Conservation (phyloP, 495 filamentous ascomycete genomes). For the Annulohypoxylon maeteangense region DNA sequence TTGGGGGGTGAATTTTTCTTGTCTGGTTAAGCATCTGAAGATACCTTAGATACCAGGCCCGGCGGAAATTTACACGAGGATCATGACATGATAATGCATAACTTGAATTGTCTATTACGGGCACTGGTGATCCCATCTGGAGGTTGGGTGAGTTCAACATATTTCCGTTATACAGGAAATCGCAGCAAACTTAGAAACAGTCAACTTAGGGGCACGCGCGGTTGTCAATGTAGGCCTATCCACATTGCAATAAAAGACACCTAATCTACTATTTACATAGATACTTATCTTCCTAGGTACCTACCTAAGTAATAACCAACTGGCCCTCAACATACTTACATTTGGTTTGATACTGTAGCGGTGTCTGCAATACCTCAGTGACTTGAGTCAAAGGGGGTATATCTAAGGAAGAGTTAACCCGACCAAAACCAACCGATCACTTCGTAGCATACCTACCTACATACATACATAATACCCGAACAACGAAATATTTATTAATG, state of each 20-base stretch:
- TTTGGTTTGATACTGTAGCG: background rate
- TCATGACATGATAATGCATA: background rate
- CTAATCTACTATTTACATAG: background rate
- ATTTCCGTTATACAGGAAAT: background rate
- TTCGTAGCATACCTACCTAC: too few relatives aligned
- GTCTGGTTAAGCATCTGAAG: conserved; percentile 9
- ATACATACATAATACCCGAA: background rate
- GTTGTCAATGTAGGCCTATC: background rate
- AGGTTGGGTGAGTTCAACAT: background rate
- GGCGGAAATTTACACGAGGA: conserved; percentile 8
- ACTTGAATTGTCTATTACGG: background rate
- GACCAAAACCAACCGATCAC: too few relatives aligned
- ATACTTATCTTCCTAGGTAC: too few relatives aligned
- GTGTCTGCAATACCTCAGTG: background rate
- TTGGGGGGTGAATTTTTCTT: conserved; percentile 46
- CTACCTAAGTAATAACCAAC: background rate
- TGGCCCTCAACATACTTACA: background rate
- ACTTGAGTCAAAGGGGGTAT: background rate
- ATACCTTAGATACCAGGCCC: conserved; percentile 7
- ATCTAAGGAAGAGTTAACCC: too few relatives aligned
- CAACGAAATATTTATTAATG: too few relatives aligned
- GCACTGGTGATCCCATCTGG: background rate
- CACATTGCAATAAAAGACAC: background rate
- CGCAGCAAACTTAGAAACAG: background rate
- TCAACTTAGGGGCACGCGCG: background rate